Evolutionary conservation across 345 rosid species (phyloP), one percentile per base, ranked within the genome.

Genomic region (Hibiscus mutabilis): DNA sequence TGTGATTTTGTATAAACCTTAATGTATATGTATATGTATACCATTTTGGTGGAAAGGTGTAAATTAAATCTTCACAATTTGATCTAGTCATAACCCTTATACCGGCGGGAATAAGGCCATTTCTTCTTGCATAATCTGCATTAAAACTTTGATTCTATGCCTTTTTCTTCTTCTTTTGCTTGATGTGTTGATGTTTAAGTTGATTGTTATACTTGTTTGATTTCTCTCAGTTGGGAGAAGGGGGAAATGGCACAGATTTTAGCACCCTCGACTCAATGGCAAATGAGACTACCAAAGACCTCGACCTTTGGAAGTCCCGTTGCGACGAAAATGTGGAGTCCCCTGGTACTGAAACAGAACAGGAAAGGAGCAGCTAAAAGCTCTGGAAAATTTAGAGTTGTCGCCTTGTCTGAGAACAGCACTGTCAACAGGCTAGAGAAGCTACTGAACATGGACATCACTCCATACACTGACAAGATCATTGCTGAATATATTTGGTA

Each of bases 401-500:
- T 81, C 63, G 85, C 97, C 37, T 37, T 90, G 42, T 84, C 97
- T 52, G 97, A 93, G 6, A 83, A 76, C 73, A 62, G 86, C 74
- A 83, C 89, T 2, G 59, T 91, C 78, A 91, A 88, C 65, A 87
- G 97, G 83, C 35, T 94, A 19, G 95, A 90, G 80, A 21, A 55
- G 27, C 27, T 55, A 19, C 15, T 55, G 10, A 55, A 55, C 59
- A 55, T 55, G 55, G 81, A 94, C 70, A 72, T 86, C 59, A 88
- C 87, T 15, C 93, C 95, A 55, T 86, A 78, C 84, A 84, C 97
- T 49, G 90, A 94, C 76, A 86, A 77, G 75, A 87, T 94, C 84
- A 90, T 94, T 60, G 97, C 97, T 19, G 98, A 94, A 69, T 94
- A 94, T 83, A 91, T 94, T 73, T 94, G 98, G 98, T 94, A 89